Evolutionary conservation across 176 grass and related monocot genomes (phyloP), one percentile per base, ranked within the genome.

Genomic region (Carex scoparia): DNA sequence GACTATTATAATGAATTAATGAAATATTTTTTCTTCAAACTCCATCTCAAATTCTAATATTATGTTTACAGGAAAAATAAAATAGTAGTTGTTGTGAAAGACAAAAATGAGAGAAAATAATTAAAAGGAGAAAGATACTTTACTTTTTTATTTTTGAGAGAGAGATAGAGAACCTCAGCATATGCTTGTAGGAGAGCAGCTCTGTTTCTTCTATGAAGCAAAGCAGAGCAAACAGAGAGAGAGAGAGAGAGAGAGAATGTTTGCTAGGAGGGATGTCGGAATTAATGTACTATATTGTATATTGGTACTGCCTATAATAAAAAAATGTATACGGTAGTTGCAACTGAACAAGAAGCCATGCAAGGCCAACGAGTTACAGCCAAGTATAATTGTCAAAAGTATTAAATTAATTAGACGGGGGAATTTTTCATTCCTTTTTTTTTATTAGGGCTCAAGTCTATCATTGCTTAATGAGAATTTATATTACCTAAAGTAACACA

Each of bases 321-420:
- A 61, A 61, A 81, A 49, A 10, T 84, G 33, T 81, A 86, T 16
- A 27, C 69, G 42, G 73, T 81, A 69, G 72, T 71, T 66, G 55
- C 55, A 86, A 69, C 71, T 56, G 71, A 60, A 16, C 16, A 18
- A 60, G 57, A 38, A 61, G 28, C 9, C 32, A 59, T 33, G 38
- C 72, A 73, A 86, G 73, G 54, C 59, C 63, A 86, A 61, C 62
- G 48, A 69, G 27, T 12, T 42, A 32, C 85, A 86, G 40, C 75
- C 72, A 81, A 27, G 9, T 80, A 78, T 68, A 57, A 18, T 55
- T 46, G 64, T 35, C 40, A 23, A 23, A 60, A 16, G 1, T 71
- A 86, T 86, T 86, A 19, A 42, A 81, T 33, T 79, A 64, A 79
- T 11, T 7, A 48, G 46, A 48, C 46, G 1, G 46, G 46, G 46